phyloP scores from a whole-genome alignment of 1,284 basidiomycete genomes.

The Boletus semigastroideus region DNA sequence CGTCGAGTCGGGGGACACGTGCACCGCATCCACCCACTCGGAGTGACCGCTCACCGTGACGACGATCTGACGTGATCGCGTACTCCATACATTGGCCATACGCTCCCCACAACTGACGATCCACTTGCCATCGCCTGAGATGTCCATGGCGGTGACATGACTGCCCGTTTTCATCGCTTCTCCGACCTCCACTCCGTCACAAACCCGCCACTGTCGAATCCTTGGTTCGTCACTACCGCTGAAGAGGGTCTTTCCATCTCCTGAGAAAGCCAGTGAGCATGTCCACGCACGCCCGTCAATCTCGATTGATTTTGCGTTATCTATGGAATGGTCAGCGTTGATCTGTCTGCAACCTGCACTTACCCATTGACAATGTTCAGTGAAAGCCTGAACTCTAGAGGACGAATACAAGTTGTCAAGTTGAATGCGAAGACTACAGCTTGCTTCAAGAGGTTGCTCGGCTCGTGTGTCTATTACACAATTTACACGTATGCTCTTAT shows the following conservation, averaged over 20 bases:
- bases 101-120: background rate
- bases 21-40: background rate
- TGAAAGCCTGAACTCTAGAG: too few species aligned
- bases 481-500: background rate
- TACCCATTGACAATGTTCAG: background rate
- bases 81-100: conserved; percentile 1
- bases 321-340: background rate
- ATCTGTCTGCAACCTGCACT: background rate
- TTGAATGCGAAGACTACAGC: too few species aligned
- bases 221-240: background rate
- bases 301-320: background rate
- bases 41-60: background rate
- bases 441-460: too few species aligned
- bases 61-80: background rate
- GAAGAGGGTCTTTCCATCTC: background rate
- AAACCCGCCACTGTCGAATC: conserved; percentile 1
- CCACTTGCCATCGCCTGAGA: conserved; percentile 2
- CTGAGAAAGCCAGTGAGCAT: background rate
- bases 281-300: background rate
- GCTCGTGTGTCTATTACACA: background rate
- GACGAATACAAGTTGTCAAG: too few species aligned
- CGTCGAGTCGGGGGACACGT: background rate
- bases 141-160: background rate
- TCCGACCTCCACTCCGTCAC: background rate
- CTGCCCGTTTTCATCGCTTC: background rate